Conservation (phyloP, 2,329 filamentous ascomycete species). For the Aspergillus hiratsukae region DNA sequence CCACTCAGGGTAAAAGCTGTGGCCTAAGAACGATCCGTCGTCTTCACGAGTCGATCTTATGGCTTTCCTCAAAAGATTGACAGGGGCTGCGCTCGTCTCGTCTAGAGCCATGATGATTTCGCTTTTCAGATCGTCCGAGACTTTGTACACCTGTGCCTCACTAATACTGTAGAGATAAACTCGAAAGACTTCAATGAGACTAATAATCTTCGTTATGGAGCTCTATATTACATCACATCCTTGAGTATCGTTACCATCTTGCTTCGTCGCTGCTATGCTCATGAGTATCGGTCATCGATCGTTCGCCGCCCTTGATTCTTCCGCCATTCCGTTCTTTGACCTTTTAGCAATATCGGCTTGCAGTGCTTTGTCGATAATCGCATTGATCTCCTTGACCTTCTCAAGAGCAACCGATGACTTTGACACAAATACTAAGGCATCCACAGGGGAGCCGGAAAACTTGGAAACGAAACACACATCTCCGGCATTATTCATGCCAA, state of each 20-base stretch:
- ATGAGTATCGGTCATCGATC: slow-evolving; percentile 54
- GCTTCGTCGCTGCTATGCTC: background rate
- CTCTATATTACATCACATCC: slow-evolving; percentile 2
- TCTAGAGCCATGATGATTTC: too few species aligned
- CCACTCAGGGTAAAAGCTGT: background rate
- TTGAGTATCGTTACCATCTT: background rate
- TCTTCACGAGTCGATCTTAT: background rate
- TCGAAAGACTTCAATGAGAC: background rate
- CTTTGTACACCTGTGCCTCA: background rate
- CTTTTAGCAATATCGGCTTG: slow-evolving; percentile 66
- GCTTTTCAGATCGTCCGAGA: too few species aligned
- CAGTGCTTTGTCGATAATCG: slow-evolving; percentile 66
- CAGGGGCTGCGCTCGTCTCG: background rate
- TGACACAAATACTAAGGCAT: slow-evolving; percentile 71
- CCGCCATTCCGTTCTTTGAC: slow-evolving; percentile 66
- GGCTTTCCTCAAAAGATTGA: background rate
- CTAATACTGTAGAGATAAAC: background rate
- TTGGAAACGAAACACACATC: slow-evolving; percentile 92
- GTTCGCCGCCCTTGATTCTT: slow-evolving; percentile 81
- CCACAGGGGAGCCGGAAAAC: slow-evolving; percentile 75
- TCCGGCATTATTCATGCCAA: slow-evolving; percentile 83
- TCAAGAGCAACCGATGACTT: slow-evolving; percentile 70
- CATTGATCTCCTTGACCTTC: slow-evolving; percentile 76
- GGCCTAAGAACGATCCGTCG: background rate
- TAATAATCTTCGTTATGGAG: background rate